These are phyloP conservation scores for Trichoderma hamatum DNA, from an alignment of 2,329 filamentous ascomycete species.

Conservation along the genomic window DNA sequence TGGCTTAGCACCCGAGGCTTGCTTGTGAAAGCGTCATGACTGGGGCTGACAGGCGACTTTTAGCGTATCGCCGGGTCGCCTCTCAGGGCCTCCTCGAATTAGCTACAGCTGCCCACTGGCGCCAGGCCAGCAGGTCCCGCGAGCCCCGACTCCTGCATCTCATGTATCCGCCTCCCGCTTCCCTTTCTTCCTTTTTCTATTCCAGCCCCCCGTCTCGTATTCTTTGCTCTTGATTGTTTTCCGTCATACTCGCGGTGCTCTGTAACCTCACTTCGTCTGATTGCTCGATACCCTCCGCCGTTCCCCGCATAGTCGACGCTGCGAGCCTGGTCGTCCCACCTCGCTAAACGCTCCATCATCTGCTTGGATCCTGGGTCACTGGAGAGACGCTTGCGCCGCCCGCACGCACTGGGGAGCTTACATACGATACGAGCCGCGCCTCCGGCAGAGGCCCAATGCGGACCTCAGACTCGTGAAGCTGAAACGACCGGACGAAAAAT, in stretches of 20 bases:
- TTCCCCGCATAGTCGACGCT: conserved; percentile 10
- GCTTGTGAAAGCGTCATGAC: conserved; percentile 17
- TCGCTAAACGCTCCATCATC: conserved; percentile 23
- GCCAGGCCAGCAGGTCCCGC: conserved; percentile 8
- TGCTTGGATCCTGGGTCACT: conserved; percentile 24
- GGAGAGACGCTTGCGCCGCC: conserved; percentile 19
- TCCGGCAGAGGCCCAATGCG: conserved; percentile 20
- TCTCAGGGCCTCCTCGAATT: conserved; percentile 9
- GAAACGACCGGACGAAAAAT: not conserved
- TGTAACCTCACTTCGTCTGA: not conserved
- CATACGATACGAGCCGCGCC: conserved; percentile 1
- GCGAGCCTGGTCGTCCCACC: conserved; percentile 16
- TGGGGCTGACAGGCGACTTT: conserved; percentile 19
- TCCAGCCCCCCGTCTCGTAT: not conserved
- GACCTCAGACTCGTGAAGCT: conserved; percentile 17
- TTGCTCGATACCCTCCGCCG: conserved; percentile 3
- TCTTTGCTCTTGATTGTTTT: not conserved
- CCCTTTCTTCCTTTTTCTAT: not conserved
- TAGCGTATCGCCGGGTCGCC: conserved; percentile 21
- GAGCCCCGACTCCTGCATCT: not conserved
- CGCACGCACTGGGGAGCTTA: not conserved
- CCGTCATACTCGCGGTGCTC: not conserved
- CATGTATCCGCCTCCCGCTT: not conserved
- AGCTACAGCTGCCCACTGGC: conserved; percentile 10
- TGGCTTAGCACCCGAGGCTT: conserved; percentile 18